These are phyloP conservation scores for Lathyrus aphaca DNA, from an alignment of 306 rosid genomes.

Conservation along the genomic window DNA sequence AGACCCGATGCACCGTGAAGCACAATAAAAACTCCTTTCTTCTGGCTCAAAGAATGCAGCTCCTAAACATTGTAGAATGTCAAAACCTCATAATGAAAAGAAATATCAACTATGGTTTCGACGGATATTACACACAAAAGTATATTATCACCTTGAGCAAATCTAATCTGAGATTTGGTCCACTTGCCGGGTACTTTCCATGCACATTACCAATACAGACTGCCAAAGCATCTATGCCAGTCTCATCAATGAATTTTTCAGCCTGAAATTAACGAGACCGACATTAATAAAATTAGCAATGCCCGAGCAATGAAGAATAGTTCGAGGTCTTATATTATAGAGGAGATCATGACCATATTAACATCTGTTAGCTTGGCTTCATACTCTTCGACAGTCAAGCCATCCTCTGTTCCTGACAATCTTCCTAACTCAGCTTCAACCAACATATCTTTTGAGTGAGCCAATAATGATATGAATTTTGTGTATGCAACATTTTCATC, in stretches of 20 bases:
- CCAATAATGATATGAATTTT: slow-evolving; percentile 69
- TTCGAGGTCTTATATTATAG: slow-evolving; percentile 11
- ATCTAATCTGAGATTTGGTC: slow-evolving; percentile 87
- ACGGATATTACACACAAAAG: slow-evolving; percentile 12
- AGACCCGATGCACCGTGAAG: slow-evolving; percentile 98
- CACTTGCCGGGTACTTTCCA: slow-evolving; percentile 90
- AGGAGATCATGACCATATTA: slow-evolving; percentile 60
- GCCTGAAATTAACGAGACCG: slow-evolving; percentile 66
- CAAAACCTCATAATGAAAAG: slow-evolving; percentile 34
- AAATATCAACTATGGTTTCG: slow-evolving; percentile 6
- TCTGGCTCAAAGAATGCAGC: slow-evolving; percentile 61
- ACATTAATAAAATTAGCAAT: slow-evolving; percentile 21
- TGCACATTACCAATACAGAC: slow-evolving; percentile 95
- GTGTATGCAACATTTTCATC: slow-evolving; percentile 74
- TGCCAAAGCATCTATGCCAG: slow-evolving; percentile 97
- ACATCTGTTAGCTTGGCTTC: slow-evolving; percentile 88
- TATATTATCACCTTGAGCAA: slow-evolving; percentile 77
- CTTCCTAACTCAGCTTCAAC: slow-evolving; percentile 98
- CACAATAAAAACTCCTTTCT: slow-evolving; percentile 75
- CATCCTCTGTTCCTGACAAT: slow-evolving; percentile 96
- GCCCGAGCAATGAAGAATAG: slow-evolving; percentile 19
- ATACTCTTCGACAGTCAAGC: slow-evolving; percentile 84
- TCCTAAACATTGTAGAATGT: slow-evolving; percentile 52
- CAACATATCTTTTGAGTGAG: slow-evolving; percentile 74
- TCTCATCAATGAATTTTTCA: slow-evolving; percentile 77